Percentiles rank a stretch among this genome's conserved stretches.
Conservation (phyloP, 2,329 filamentous ascomycete genomes). For the Pseudonectria buxi region DNA sequence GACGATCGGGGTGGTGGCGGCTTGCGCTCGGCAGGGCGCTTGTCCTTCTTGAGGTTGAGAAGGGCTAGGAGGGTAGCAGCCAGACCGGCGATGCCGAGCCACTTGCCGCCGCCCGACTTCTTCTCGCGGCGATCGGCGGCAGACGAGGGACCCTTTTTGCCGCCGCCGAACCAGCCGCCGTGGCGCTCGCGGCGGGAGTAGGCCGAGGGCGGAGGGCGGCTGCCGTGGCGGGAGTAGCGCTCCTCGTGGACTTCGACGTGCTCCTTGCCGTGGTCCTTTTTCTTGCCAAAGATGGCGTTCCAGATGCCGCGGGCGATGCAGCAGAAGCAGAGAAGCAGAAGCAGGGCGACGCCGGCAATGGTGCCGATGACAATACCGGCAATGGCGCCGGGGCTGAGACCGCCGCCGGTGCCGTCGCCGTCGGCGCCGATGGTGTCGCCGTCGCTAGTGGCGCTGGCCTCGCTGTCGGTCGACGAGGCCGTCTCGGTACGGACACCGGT, state of each 20-base stretch:
- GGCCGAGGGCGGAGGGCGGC: slow-evolving; percentile 30
- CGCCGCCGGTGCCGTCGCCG: slow-evolving; percentile 34
- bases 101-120: slow-evolving; percentile 42
- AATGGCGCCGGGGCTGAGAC: slow-evolving; percentile 65
- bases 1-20: slow-evolving; percentile 34
- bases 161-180: slow-evolving; percentile 49
- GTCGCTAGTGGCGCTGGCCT: slow-evolving; percentile 31
- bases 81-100: slow-evolving; percentile 46
- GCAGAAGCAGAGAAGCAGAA: slow-evolving; percentile 68
- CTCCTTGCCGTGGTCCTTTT: slow-evolving; percentile 46
- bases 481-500: slow-evolving; percentile 43
- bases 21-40: slow-evolving; percentile 35
- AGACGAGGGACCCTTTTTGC: slow-evolving; percentile 34
- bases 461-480: slow-evolving; percentile 43
- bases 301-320: slow-evolving; percentile 60
- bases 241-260: slow-evolving; percentile 58
- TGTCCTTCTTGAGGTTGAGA: slow-evolving; percentile 48
- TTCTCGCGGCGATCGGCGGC: slow-evolving; percentile 41
- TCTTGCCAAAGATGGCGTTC: slow-evolving; percentile 56
- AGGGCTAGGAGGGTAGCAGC: slow-evolving; percentile 46
- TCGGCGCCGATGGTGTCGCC: slow-evolving; percentile 32
- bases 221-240: slow-evolving; percentile 46
- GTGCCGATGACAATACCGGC: slow-evolving; percentile 75
- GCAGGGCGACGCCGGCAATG: slow-evolving; percentile 58
- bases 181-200: slow-evolving; percentile 46